phyloP scores from a whole-genome alignment of 23 red algal genomes.

The Pyropia yezoensis region DNA sequence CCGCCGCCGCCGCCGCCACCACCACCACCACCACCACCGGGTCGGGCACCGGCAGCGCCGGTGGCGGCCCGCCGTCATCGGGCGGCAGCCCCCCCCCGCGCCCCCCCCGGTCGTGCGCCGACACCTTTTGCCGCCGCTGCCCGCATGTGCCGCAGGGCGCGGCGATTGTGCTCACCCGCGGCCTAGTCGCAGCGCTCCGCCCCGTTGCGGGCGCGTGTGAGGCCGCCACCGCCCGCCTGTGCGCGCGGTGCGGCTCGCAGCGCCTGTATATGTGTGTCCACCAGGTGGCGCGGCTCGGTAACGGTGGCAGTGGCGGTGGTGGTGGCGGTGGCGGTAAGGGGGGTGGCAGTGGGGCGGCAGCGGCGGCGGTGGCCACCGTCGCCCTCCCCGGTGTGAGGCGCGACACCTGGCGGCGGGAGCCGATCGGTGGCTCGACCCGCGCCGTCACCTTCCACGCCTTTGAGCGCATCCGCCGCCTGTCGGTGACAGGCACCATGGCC shows the following conservation, averaged over 20 bases:
- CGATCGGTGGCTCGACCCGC: constrained; percentile 28
- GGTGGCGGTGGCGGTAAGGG: too few relatives aligned
- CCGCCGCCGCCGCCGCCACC: too few relatives aligned
- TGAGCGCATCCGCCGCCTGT: constrained; percentile 8
- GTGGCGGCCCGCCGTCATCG: too few relatives aligned
- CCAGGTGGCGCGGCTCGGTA: background rate
- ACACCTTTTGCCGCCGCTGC: constrained; percentile 2
- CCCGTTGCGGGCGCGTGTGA: background rate
- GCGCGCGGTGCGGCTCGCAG: constrained; percentile 5
- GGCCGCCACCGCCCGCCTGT: background rate
- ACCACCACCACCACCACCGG: too few relatives aligned
- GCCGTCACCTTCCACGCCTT: constrained; percentile 64
- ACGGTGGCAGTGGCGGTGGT: too few relatives aligned
- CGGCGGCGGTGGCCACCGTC: constrained; percentile 17
- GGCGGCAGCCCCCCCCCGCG: too few relatives aligned
- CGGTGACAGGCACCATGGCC: constrained; percentile 15
- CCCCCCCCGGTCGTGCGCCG: background rate
- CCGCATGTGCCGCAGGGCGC: background rate
- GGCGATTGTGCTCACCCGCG: background rate
- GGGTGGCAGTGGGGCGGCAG: background rate
- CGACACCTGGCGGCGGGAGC: constrained; percentile 60
- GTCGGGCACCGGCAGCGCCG: too few relatives aligned
- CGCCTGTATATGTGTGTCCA: background rate
- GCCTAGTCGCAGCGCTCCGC: constrained; percentile 1
- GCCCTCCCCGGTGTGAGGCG: constrained; percentile 33